Evolutionary conservation across 768 basidiomycete species (phyloP), one percentile per base, ranked within the genome.

Genomic region (Termitomyces sp.): DNA sequence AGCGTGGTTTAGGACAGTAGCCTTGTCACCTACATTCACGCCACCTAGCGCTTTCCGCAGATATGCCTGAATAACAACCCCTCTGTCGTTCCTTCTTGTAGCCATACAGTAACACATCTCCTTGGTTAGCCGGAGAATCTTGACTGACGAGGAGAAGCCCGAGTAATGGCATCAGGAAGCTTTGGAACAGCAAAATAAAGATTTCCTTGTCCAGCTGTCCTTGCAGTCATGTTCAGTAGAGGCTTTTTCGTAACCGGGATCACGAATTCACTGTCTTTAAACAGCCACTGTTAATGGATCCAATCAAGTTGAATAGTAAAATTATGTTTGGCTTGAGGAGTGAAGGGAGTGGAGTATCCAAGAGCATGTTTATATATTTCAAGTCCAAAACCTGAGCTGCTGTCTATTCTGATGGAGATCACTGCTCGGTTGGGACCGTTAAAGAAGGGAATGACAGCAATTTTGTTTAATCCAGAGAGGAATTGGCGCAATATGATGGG

Each of bases 121-220:
- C 70, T 63, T 84, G 80, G 37, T 86, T 69, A 12, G 70, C 71
- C 5, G 77, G 64, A 0, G 77, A 67, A 55, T 86, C 80, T 6
- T 77, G 74, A 59, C 84, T 72, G 1, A 80, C 79, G 6, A 87
- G 66, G 4, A 84, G 83, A 34, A 87, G 75, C 84, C 86, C 61
- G 1, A 51, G 52, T 22, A 22, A 49, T 57, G 24, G 11, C 24
- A 27, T 44, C 11, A 44, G 52, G n/a, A 13, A 39, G 84, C 82
- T 77, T 87, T 86, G 52, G 70, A 4, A 86, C 65, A 2, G 81
- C 84, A 62, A 86, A 79, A 65, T 86, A 84, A 72, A 83, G 85
- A 52, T 87, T 82, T 8, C 86, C 86, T 61, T 76, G 73, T 5
- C 80, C 83, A 11, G 68, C 69, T 2, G 65, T 44, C 6, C 71